A percentile compares a stretch with the other conserved stretches of the same genome.
Evolutionary conservation across 352 stramenopile species (phyloP).

Genomic region (Globisporangium mamillatum): DNA sequence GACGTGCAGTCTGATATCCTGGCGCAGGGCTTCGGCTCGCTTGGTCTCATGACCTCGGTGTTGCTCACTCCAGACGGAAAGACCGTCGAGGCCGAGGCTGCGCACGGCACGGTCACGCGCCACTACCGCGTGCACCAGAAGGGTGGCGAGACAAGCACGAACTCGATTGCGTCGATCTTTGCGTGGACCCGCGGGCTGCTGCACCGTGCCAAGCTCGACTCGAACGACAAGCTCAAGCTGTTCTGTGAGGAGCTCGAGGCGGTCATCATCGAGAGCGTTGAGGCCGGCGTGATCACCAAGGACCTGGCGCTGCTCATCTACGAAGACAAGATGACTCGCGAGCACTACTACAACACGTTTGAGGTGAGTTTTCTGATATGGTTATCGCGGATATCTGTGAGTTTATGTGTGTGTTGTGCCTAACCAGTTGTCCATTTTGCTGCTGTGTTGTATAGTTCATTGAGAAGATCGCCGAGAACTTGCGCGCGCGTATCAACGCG

Average conservation of each 20-base stretch:
- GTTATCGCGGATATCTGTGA: background rate
- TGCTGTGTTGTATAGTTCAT: constrained; percentile 33
- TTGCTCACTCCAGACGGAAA: constrained; percentile 81
- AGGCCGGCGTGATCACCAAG: constrained; percentile 85
- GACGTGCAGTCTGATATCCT: constrained; percentile 90
- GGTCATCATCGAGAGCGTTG: constrained; percentile 79
- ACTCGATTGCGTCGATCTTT: constrained; percentile 89
- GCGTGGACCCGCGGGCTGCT: constrained; percentile 83
- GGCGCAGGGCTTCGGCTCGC: constrained; percentile 84
- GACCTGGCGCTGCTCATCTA: constrained; percentile 83
- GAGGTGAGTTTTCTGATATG: constrained; percentile 16
- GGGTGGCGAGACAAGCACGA: constrained; percentile 84
- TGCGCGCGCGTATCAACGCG: constrained; percentile 31
- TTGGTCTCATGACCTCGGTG: constrained; percentile 88
- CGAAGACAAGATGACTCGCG: constrained; percentile 61
- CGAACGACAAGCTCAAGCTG: constrained; percentile 66
- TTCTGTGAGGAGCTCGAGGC: constrained; percentile 78
- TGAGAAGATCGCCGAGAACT: constrained; percentile 49
- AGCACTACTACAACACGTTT: constrained; percentile 85
- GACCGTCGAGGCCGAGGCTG: constrained; percentile 86
- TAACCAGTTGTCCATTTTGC: background rate
- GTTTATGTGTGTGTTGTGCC: background rate
- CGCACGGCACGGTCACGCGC: constrained; percentile 87
- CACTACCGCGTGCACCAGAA: constrained; percentile 89
- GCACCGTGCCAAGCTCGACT: constrained; percentile 84